These are phyloP conservation scores for Marasmius fiardii DNA, from an alignment of 1,284 basidiomycete species.

Conservation along the genomic window DNA sequence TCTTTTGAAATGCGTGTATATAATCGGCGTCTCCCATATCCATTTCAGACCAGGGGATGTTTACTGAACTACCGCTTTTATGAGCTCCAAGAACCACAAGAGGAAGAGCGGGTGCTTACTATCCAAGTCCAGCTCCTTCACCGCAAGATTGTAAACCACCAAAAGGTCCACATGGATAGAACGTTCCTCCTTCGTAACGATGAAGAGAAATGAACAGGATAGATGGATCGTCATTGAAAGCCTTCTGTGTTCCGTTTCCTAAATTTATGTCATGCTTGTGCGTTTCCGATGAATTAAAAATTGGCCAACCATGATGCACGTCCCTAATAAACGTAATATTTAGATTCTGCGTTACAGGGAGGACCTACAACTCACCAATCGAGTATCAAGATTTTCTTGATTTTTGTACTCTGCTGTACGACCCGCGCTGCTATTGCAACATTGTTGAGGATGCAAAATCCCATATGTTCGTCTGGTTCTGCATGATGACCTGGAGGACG, in stretches of 20 bases:
- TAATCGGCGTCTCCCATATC: constrained; percentile 97
- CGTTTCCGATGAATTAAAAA: neutral
- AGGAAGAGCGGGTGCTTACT: constrained; percentile 46
- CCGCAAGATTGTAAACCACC: constrained; percentile 87
- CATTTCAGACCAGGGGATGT: constrained; percentile 89
- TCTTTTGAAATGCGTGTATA: constrained; percentile 91
- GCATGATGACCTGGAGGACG: constrained; percentile 98
- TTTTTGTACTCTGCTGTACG: constrained; percentile 62
- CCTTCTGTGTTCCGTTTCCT: constrained; percentile 97
- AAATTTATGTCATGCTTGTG: neutral
- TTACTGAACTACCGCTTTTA: constrained; percentile 74
- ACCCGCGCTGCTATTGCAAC: constrained; percentile 90
- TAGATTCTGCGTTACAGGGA: constrained; percentile 10
- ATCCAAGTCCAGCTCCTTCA: constrained; percentile 79
- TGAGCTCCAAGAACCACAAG: constrained; percentile 1
- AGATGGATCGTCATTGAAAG: constrained; percentile 88
- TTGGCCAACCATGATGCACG: constrained; percentile 84
- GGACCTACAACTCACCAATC: constrained; percentile 77
- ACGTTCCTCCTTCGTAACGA: constrained; percentile 87
- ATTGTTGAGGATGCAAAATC: constrained; percentile 99
- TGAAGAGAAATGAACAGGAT: constrained; percentile 98
- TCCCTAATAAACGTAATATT: constrained; percentile 60
- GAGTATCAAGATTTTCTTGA: constrained; percentile 85
- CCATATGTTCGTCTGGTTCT: constrained; percentile 97
- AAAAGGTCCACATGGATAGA: constrained; percentile 92